phyloP scores from a whole-genome alignment of 352 stramenopile species.

The Pythium rishiriense region DNA sequence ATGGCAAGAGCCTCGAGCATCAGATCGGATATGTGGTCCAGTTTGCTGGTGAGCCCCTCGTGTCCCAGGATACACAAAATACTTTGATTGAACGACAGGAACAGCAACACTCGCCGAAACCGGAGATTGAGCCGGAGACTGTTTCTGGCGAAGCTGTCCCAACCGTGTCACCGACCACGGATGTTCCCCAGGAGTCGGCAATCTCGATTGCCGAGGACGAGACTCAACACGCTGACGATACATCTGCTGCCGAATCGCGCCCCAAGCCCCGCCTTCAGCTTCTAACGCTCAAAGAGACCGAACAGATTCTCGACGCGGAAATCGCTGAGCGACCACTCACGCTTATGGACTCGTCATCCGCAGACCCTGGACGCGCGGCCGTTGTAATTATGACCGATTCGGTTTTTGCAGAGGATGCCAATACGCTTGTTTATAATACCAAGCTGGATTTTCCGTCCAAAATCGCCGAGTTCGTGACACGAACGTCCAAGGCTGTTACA shows the following conservation, averaged over 20 bases:
- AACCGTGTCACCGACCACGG: background rate
- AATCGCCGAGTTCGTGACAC: conserved; percentile 12
- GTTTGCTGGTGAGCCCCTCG: conserved; percentile 6
- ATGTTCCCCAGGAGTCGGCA: background rate
- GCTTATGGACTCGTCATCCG: background rate
- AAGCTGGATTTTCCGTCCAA: conserved; percentile 13
- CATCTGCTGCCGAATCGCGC: background rate
- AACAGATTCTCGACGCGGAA: background rate
- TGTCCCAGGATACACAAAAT: background rate
- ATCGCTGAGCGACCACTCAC: background rate
- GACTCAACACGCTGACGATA: background rate
- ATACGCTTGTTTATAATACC: background rate
- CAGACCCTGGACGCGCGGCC: background rate
- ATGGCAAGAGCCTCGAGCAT: background rate
- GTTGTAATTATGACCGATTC: background rate
- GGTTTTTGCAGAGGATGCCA: background rate
- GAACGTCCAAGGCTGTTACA: background rate
- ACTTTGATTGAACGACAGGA: background rate
- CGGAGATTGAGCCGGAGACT: background rate
- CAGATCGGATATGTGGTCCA: conserved; percentile 17
- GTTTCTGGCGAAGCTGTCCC: background rate
- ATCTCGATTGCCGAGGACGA: background rate
- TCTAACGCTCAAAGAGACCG: background rate
- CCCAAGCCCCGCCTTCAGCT: background rate
- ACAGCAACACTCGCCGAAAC: background rate